Evolutionary conservation across 2,329 filamentous ascomycete species (phyloP).

Genomic region (Cercospora beticola): DNA sequence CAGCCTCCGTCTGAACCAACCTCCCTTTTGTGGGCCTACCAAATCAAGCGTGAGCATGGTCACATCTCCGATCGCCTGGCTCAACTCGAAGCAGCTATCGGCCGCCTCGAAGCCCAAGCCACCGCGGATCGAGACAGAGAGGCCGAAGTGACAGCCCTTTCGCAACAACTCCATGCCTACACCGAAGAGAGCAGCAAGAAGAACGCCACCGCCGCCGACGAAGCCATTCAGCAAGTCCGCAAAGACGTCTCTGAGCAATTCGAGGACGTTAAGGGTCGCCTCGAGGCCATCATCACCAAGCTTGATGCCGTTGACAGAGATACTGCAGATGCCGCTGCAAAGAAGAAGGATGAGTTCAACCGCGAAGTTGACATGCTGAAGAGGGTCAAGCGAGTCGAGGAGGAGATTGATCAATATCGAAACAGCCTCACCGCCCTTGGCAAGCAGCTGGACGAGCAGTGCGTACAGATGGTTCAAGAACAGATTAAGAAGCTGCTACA

Average conservation of each 20-base stretch:
- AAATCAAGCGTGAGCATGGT: conserved; percentile 42
- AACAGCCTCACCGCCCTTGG: conserved; percentile 21
- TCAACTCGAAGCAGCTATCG: conserved; percentile 35
- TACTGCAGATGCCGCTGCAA: conserved; percentile 12
- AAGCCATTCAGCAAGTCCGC: conserved; percentile 13
- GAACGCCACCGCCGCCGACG: neutral
- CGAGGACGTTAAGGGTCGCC: conserved; percentile 15
- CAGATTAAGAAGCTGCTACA: conserved; percentile 20
- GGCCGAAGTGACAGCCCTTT: conserved; percentile 19
- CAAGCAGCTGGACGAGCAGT: conserved; percentile 19
- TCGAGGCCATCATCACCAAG: conserved; percentile 23
- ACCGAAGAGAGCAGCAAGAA: conserved; percentile 5
- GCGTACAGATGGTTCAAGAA: conserved; percentile 18
- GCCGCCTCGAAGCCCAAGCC: conserved; percentile 12
- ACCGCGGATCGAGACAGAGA: conserved; percentile 9
- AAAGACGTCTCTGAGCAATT: conserved; percentile 18
- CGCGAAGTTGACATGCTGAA: conserved; percentile 29
- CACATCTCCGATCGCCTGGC: conserved; percentile 40
- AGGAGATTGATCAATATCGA: conserved; percentile 23
- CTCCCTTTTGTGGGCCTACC: conserved; percentile 43
- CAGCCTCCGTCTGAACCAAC: conserved; percentile 27
- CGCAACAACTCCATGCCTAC: conserved; percentile 23
- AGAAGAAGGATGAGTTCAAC: conserved; percentile 21
- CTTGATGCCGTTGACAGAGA: conserved; percentile 21
- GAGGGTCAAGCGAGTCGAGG: conserved; percentile 27